Percentiles rank a stretch among this genome's conserved stretches.
Conservation (phyloP, 257 asterid genomes). For the Lycium ferocissimum region DNA sequence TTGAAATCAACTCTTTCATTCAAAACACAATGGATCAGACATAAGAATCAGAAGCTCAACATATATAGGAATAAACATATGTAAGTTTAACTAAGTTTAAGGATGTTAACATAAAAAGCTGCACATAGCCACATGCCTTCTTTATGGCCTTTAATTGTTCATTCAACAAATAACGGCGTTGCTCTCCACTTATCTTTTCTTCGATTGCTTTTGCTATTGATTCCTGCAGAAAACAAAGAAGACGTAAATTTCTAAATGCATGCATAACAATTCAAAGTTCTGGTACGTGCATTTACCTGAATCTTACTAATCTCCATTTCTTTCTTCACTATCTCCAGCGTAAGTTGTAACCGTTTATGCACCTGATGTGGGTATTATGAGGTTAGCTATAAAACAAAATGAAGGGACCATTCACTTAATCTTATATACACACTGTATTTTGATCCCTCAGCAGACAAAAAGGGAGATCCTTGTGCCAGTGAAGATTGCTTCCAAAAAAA, state of each 20-base stretch:
- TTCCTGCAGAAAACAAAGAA: conserved; percentile 62
- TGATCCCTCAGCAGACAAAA: not conserved
- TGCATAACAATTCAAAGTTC: not conserved
- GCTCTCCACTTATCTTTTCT: conserved; percentile 98
- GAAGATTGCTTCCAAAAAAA: conserved; percentile 21
- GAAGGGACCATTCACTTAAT: not conserved
- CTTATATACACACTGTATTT: not conserved
- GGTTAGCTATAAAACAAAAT: conserved; percentile 22
- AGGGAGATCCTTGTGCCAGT: not conserved
- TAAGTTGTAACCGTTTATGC: conserved; percentile 78
- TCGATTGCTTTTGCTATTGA: conserved; percentile 98
- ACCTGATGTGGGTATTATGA: conserved; percentile 52
- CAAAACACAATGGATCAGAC: not conserved
- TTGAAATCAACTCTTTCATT: conserved; percentile 28
- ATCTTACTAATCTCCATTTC: conserved; percentile 99
- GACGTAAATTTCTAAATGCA: conserved; percentile 27
- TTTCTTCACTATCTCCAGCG: conserved; percentile 92
- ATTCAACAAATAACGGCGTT: conserved; percentile 87
- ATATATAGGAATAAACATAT: conserved; percentile 18
- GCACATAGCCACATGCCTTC: conserved; percentile 57
- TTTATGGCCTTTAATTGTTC: conserved; percentile 99
- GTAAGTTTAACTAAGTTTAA: conserved; percentile 24
- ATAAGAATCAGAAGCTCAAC: conserved; percentile 27
- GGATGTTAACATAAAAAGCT: conserved; percentile 25
- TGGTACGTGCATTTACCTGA: conserved; percentile 59